Base-by-base conservation (phyloP, 1,139 yeast species). In the Candida tropicalis region DNA sequence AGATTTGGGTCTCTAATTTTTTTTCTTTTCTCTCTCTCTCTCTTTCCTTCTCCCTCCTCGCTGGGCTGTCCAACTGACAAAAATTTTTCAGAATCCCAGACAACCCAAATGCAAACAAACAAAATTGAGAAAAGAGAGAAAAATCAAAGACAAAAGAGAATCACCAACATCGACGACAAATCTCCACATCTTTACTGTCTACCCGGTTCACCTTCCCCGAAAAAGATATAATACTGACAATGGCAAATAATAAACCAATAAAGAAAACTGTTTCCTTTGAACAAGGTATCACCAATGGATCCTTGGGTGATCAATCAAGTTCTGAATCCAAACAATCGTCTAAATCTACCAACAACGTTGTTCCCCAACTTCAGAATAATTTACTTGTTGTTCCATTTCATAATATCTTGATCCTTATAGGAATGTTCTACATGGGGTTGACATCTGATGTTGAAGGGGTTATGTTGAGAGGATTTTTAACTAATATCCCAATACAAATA, bases 311-410 rank as follows among this genome's bases (percentile, higher is more conserved):
- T 15, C 36, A 22, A 12, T 20, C 40, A 2, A 28, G n/a, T 5
- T 4, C 11, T 15, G 34, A 36, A 1, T 18, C 39, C 26, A 36
- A 36, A 28, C 40, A 29, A 20, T 23, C 41, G n/a, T 20, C 40
- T 25, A 34, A 34, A 27, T 2, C 18, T 20, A 13, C 33, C 8
- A 13, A 18, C 26, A 12, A 33, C 3, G 34, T 32, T n/a, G 49
- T 49, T 31, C 62, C 61, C 10, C 42, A 40, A 35, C 58, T 65
- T 31, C 58, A 65, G 29, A 57, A 60, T 38, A 59, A 66, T 9
- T 24, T 61, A 12, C 41, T 54, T 10, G 56, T 68, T 0, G 48
- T 80, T 3, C 88, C 88, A 3, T 59, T 72, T 50, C 88, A 82
- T 59, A 56, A 75, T 18, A 52, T 75, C 2, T 43, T 69, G 2